Conservation (phyloP, 106 monocot species). For the Agapanthus africanus region DNA sequence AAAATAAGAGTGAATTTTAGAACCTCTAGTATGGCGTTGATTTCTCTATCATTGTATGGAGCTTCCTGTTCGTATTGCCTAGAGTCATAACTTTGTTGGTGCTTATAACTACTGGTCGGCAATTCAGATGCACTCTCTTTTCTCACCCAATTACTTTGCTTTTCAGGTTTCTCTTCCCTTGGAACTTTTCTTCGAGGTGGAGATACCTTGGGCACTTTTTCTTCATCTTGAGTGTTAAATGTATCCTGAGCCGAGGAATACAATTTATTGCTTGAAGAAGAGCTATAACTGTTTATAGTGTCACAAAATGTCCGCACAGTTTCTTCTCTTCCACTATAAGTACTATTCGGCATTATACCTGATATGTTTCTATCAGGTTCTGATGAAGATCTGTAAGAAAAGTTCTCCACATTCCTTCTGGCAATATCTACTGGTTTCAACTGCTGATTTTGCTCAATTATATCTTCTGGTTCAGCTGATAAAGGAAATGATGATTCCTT, state of each 20-base stretch:
- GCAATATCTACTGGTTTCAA: conserved; percentile 27
- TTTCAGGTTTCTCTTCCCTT: conserved; percentile 69
- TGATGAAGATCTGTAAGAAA: conserved; percentile 5
- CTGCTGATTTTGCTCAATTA: conserved; percentile 38
- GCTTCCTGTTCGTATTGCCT: conserved; percentile 36
- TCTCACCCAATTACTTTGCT: conserved; percentile 30
- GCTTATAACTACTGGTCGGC: conserved; percentile 19
- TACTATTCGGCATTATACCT: conserved; percentile 23
- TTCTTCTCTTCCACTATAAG: conserved; percentile 22
- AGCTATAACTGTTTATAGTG: conserved; percentile 36
- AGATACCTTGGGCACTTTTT: conserved; percentile 74
- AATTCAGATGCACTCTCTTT: conserved; percentile 43
- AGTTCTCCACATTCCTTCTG: conserved; percentile 1
- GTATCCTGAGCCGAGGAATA: conserved; percentile 28
- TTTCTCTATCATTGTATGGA: conserved; percentile 33
- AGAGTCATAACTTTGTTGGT: conserved; percentile 21
- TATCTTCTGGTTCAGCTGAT: conserved; percentile 25
- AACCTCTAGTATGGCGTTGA: conserved; percentile 65
- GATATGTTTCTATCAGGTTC: background rate
- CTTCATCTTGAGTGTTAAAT: conserved; percentile 47
- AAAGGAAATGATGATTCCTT: conserved; percentile 47
- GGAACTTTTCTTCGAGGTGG: conserved; percentile 64
- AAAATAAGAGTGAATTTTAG: too few relatives aligned
- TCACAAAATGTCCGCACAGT: conserved; percentile 18
- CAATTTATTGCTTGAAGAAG: conserved; percentile 20